Conservation (phyloP, 139 green algal genomes). For the Chlorella sp. region DNA sequence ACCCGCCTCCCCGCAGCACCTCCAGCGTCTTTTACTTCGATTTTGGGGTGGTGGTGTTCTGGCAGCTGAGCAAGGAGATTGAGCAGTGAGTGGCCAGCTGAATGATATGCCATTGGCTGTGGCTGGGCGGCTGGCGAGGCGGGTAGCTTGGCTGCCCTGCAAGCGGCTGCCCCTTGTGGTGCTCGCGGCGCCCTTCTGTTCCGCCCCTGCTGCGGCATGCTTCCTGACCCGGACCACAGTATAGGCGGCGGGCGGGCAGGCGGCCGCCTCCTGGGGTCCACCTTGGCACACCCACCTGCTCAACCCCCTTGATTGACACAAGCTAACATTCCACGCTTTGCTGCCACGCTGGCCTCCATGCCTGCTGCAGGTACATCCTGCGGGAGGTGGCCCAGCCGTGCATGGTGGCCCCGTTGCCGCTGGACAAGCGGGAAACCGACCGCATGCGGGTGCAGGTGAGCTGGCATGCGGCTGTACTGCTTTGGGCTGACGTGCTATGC, state of each 20-base stretch:
- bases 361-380: slow-evolving; percentile 28
- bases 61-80: slow-evolving; percentile 17
- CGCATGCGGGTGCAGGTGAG: slow-evolving; percentile 12
- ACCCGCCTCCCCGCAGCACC: not conserved
- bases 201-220: no score
- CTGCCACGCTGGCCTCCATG: not conserved
- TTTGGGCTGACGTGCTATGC: no score
- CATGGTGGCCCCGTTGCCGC: slow-evolving; percentile 5
- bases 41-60: slow-evolving; percentile 42
- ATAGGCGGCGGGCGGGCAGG: no score
- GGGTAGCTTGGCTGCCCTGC: not conserved
- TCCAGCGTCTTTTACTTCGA: slow-evolving; percentile 39
- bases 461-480: not conserved
- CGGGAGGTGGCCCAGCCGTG: slow-evolving; percentile 32
- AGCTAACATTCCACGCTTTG: no score
- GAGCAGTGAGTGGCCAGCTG: slow-evolving; percentile 26
- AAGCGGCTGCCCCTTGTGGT: no score
- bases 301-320: no score
- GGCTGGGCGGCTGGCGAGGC: no score
- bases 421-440: not conserved
- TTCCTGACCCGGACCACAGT: no score
- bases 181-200: no score
- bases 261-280: no score
- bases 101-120: not conserved
- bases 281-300: no score